Evolutionary conservation across 164 flowering plant species (phyloP).

Genomic region (Macadamia integrifolia): DNA sequence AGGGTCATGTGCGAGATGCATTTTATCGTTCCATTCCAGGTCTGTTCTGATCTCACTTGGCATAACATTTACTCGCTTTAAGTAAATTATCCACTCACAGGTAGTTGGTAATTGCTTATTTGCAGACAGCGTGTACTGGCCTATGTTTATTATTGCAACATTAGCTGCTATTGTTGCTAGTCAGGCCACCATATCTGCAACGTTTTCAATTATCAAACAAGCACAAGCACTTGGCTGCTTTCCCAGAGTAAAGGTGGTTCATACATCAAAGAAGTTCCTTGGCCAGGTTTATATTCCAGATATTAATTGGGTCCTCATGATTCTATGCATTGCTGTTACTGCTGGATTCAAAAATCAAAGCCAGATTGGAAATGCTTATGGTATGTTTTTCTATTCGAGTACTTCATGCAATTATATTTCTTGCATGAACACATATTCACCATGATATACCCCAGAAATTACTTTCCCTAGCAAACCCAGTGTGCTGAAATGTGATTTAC

Average conservation of each 20-base stretch:
- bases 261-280: slow-evolving; percentile 68
- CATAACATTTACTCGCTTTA: neutral
- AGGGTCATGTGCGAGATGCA: slow-evolving; percentile 58
- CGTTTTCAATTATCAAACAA: slow-evolving; percentile 89
- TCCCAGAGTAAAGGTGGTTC: slow-evolving; percentile 85
- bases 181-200: slow-evolving; percentile 85
- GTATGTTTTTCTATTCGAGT: slow-evolving; percentile 28
- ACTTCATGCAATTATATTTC: neutral
- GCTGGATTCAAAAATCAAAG: slow-evolving; percentile 74
- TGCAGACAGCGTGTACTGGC: slow-evolving; percentile 87
- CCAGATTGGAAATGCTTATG: slow-evolving; percentile 92
- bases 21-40: slow-evolving; percentile 96
- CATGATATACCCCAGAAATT: too few relatives aligned
- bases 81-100: neutral
- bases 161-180: slow-evolving; percentile 86
- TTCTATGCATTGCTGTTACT: slow-evolving; percentile 78
- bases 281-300: slow-evolving; percentile 90
- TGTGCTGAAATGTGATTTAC: too few relatives aligned
- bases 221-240: slow-evolving; percentile 88
- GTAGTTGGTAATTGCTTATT: neutral
- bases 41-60: slow-evolving; percentile 16
- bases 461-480: too few relatives aligned
- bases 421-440: too few relatives aligned
- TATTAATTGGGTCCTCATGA: slow-evolving; percentile 87
- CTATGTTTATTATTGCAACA: slow-evolving; percentile 71